Evolutionary conservation across 179 eudicot genomes (phyloP).

Genomic region (Patellifolia procumbens): DNA sequence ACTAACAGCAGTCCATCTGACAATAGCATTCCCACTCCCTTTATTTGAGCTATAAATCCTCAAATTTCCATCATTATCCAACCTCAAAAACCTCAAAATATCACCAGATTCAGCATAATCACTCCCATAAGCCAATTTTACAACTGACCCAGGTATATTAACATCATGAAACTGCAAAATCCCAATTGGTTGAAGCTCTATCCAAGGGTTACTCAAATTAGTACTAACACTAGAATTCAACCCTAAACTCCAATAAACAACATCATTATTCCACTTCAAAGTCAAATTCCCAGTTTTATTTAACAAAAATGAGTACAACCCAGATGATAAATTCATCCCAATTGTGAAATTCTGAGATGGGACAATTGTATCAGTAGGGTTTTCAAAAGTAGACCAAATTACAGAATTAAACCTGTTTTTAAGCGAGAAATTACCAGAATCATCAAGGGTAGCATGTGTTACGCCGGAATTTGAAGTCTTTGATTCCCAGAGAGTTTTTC

Average conservation of each 20-base stretch:
- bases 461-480: slow-evolving; percentile 54
- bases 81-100: slow-evolving; percentile 51
- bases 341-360: slow-evolving; percentile 49
- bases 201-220: slow-evolving; percentile 47
- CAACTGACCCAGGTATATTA: slow-evolving; percentile 24
- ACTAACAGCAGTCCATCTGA: slow-evolving; percentile 70
- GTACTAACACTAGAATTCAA: slow-evolving; percentile 47
- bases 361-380: slow-evolving; percentile 69
- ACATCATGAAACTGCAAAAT: slow-evolving; percentile 48
- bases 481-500: slow-evolving; percentile 55
- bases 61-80: slow-evolving; percentile 83
- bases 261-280: slow-evolving; percentile 54
- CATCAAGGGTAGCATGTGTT: slow-evolving; percentile 40
- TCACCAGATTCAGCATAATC: slow-evolving; percentile 64
- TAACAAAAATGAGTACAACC: slow-evolving; percentile 57
- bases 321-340: slow-evolving; percentile 42
- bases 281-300: slow-evolving; percentile 52
- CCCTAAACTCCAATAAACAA: slow-evolving; percentile 54
- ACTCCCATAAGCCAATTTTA: slow-evolving; percentile 58
- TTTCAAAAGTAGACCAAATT: slow-evolving; percentile 68
- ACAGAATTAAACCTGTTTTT: slow-evolving; percentile 39
- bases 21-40: slow-evolving; percentile 35
- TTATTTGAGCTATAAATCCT: slow-evolving; percentile 58
- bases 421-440: slow-evolving; percentile 61
- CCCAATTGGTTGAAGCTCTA: slow-evolving; percentile 53